Percentiles rank a stretch among this genome's conserved stretches.
These are phyloP conservation scores for Yamadazyma akitaensis DNA, from an alignment of 805 yeast species.

Conservation along the genomic window DNA sequence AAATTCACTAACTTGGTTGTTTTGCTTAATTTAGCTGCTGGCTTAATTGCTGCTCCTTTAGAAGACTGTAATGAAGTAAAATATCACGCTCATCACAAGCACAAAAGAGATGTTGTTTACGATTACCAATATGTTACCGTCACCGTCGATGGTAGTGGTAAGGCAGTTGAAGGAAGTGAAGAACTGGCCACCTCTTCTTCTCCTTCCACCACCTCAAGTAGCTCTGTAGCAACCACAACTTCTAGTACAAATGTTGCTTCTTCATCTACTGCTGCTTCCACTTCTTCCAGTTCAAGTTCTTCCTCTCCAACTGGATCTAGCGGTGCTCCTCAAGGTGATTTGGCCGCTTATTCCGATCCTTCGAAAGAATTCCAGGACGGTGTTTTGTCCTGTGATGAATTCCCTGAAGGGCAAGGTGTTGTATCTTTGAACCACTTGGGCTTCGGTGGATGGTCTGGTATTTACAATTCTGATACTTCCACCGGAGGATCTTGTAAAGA, in stretches of 20 bases:
- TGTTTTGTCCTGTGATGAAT: constrained; percentile 58
- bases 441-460: constrained; percentile 44
- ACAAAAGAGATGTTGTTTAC: constrained; percentile 54
- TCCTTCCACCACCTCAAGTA: constrained; percentile 10
- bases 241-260: constrained; percentile 14
- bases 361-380: constrained; percentile 63
- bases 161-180: constrained; percentile 23
- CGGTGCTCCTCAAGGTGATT: constrained; percentile 44
- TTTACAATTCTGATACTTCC: constrained; percentile 47
- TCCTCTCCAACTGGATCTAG: constrained; percentile 22
- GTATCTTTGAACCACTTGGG: constrained; percentile 43
- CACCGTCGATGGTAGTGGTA: constrained; percentile 43
- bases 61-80: constrained; percentile 16
- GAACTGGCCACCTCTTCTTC: constrained; percentile 14
- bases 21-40: constrained; percentile 2
- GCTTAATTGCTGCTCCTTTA: constrained; percentile 12
- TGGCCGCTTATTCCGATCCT: constrained; percentile 48
- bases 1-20: constrained; percentile 12
- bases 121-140: constrained; percentile 42
- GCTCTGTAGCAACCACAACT: constrained; percentile 11
- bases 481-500: constrained; percentile 48
- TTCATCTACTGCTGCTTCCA: constrained; percentile 25
- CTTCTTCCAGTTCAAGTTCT: constrained; percentile 24
- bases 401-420: constrained; percentile 77
- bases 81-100: constrained; percentile 59